Evolutionary conservation across 2,329 filamentous ascomycete species (phyloP), one percentile per base, ranked within the genome.

Genomic region (Trichoderma breve): DNA sequence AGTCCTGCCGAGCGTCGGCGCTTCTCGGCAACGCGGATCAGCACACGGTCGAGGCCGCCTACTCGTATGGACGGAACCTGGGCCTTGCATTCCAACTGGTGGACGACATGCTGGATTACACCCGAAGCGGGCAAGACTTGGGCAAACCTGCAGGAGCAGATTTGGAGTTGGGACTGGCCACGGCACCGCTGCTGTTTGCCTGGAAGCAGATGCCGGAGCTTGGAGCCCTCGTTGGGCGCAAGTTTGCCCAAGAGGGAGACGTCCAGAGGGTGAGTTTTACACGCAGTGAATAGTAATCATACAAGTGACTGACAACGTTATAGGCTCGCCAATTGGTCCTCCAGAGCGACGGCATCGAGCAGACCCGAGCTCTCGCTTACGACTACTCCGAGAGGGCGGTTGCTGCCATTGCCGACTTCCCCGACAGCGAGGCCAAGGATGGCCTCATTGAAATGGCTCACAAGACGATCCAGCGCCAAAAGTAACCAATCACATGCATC

Each of bases 31-130:
- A 93, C 15, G 89, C 91, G 39, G 88, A 94, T 39, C 86, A 87
- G 0, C 88, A 91, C 73, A 94, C 96, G 1, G 93, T 98, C 2
- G 95, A 99, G 75, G 93, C 94, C 11, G 93, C 95, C 2, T 99
- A 99, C 80, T 83, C 88, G 18, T 99, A 98, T 79, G 96, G 96
- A 67, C 94, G 94, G 82, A 98, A 99, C 77, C 82, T 99, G 61
- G 96, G 96, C 1, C 83, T 99, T 70, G 96, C 96, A 1, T 99
- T 99, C 84, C 96, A 99, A 86, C 87, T 99, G 11, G 95, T 99
- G 18, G 96, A 99, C 80, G 96, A 99, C 80, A 93, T 99, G 92
- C 86, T 99, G 77, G 96, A 99, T 82, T 99, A 98, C 81, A 98
- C 96, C 0, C 89, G 94, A 73, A 94, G 89, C 70, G 94, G 91